phyloP scores from a whole-genome alignment of 225 moss, liverwort and hornwort species.

The Pseudoscleropodium purum region DNA sequence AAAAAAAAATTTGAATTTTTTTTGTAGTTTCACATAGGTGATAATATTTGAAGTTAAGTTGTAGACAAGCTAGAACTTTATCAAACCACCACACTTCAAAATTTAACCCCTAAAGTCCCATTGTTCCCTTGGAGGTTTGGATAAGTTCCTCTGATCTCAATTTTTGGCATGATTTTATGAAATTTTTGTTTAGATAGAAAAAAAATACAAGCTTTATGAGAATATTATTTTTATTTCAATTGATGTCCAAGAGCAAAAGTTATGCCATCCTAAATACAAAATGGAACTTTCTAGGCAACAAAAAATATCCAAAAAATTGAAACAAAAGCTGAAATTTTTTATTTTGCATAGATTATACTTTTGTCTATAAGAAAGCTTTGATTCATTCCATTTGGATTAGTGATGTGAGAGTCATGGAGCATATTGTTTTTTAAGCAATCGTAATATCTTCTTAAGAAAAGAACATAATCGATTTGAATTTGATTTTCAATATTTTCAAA shows the following conservation, averaged over 20 bases:
- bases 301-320: neutral
- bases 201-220: fast-evolving
- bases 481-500: neutral
- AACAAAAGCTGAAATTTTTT: neutral
- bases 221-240: neutral
- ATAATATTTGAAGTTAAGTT: neutral
- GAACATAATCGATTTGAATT: neutral
- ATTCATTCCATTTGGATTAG: neutral
- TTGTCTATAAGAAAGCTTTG: neutral
- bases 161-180: neutral
- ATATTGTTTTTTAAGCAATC: neutral
- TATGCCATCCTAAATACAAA: neutral
- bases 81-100: neutral
- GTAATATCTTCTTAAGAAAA: neutral
- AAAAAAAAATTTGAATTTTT: too few relatives aligned
- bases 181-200: neutral
- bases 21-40: neutral
- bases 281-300: fast-evolving
- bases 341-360: neutral
- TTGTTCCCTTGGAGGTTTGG: neutral
- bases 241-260: fast-evolving
- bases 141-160: neutral
- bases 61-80: neutral
- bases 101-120: neutral
- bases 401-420: too few relatives aligned